These are phyloP conservation scores for Capsicum rhomboideum DNA, from an alignment of 257 asterid species.

Conservation along the genomic window DNA sequence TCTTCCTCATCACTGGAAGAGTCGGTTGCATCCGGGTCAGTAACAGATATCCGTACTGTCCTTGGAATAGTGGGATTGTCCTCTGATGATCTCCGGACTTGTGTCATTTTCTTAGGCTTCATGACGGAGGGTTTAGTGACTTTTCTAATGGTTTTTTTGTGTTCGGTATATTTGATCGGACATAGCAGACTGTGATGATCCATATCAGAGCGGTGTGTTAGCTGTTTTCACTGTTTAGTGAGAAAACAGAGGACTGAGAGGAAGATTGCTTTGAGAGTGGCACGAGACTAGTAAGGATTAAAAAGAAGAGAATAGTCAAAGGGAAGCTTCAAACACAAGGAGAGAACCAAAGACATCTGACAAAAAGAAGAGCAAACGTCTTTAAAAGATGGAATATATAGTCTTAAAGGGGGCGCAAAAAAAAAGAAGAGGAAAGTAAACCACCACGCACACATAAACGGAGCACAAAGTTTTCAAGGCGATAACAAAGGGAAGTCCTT, in stretches of 20 bases:
- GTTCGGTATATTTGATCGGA: constrained; percentile 18
- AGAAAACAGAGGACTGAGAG: not conserved
- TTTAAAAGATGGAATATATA: constrained; percentile 21
- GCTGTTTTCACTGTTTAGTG: not conserved
- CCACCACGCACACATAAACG: not conserved
- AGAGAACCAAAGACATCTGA: constrained; percentile 26
- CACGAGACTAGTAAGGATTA: not conserved
- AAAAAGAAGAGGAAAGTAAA: not conserved
- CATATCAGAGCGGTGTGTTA: not conserved
- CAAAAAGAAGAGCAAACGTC: constrained; percentile 14
- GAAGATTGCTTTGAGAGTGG: not conserved
- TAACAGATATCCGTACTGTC: constrained; percentile 12
- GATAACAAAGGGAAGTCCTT: not conserved
- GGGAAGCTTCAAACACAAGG: constrained; percentile 9
- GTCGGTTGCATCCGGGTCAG: constrained; percentile 24
- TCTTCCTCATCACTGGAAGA: constrained; percentile 15
- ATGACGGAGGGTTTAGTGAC: not conserved
- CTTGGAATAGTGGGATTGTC: not conserved
- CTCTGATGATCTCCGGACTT: not conserved
- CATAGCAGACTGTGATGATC: not conserved
- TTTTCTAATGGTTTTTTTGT: not conserved
- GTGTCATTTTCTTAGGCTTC: not conserved
- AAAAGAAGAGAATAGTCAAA: constrained; percentile 8
- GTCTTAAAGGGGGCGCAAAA: not conserved
- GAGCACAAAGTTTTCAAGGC: not conserved